Evolutionary conservation across 805 yeast species (phyloP), one percentile per base, ranked within the genome.

Genomic region (Nakazawaea peltata): DNA sequence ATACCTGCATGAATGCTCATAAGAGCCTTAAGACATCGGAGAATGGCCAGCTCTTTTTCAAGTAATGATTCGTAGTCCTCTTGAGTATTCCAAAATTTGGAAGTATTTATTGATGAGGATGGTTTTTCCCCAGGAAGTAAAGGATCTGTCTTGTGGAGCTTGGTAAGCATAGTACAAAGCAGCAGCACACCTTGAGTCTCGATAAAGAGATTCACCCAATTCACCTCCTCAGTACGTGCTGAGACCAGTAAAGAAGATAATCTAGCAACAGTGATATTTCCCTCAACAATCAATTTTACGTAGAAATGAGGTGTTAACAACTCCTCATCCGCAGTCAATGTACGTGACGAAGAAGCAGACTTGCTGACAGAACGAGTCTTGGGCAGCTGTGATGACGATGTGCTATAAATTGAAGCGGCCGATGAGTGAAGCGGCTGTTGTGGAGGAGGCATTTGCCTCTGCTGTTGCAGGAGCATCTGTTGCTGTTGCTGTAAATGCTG

Each of bases 131-230:
- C 12, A n/a, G 34, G 21, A n/a, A 26, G 28, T 7, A 47, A 28
- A 11, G 59, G 61, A 22, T 45, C 49, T 2, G 64, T 56, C 36
- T 50, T 57, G 49, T 59, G 56, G 12, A 59, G 40, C 25, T 50
- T 55, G 26, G 48, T 46, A 35, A 92, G 64, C 28, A 82, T 83
- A 21, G 82, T 77, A 21, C 92, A 81, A 39, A 92, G 68, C 0
- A 94, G 88, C 4, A 84, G 74, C 40, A 85, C 95, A 26, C 99
- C 99, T 56, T 90, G 97, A 33, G 77, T 71, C 39, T 74, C 79
- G 14, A 92, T 66, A 49, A 92, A 92, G 17, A 67, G 71, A 39
- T 78, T 71, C 1, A 88, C 95, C 98, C 98, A 92, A 25, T 64
- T 71, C 24, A 59, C 41, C 28, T 57, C 59, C 52, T 90, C 97